Percentiles rank a stretch among this genome's conserved stretches.
phyloP scores from a whole-genome alignment of 2,329 filamentous ascomycete genomes.

The Karstenula rhodostoma region DNA sequence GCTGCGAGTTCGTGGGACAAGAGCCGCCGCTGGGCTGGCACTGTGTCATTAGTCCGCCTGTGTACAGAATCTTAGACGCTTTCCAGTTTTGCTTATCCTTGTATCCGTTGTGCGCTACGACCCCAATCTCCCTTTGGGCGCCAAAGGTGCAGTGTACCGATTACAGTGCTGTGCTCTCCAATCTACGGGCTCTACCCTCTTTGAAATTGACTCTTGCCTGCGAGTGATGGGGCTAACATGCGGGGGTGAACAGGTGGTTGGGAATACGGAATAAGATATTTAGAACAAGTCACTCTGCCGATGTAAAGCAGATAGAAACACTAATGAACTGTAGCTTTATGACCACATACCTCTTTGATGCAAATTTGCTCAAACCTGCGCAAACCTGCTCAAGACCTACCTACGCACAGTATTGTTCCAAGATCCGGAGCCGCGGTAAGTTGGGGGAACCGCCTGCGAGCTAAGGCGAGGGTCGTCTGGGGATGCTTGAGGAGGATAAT shows the following conservation, averaged over 20 bases:
- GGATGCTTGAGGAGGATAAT: not conserved
- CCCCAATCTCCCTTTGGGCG: slow-evolving; percentile 3
- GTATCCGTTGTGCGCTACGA: slow-evolving; percentile 18
- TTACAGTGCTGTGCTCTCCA: slow-evolving; percentile 30
- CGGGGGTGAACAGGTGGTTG: not conserved
- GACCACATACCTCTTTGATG: not conserved
- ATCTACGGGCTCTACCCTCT: slow-evolving; percentile 26
- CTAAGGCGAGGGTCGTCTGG: not conserved
- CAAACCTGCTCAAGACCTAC: not conserved
- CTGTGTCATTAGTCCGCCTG: slow-evolving; percentile 49
- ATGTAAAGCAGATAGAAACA: not conserved
- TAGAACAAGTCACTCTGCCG: not conserved
- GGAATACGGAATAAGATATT: not conserved
- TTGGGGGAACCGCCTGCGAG: too few species aligned
- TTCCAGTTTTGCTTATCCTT: slow-evolving; percentile 31
- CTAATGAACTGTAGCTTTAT: not conserved
- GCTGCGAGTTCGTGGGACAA: slow-evolving; percentile 23
- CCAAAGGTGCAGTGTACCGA: slow-evolving; percentile 28
- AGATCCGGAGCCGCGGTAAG: not conserved
- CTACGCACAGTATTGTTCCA: not conserved
- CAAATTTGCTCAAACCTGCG: not conserved
- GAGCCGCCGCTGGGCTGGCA: slow-evolving; percentile 33
- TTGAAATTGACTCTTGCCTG: not conserved
- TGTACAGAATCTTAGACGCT: slow-evolving; percentile 50
- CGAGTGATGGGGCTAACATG: not conserved